Percentiles rank a stretch among this genome's conserved stretches.
Conservation (phyloP, 306 rosid species). For the Cucurbita argyrosperma region DNA sequence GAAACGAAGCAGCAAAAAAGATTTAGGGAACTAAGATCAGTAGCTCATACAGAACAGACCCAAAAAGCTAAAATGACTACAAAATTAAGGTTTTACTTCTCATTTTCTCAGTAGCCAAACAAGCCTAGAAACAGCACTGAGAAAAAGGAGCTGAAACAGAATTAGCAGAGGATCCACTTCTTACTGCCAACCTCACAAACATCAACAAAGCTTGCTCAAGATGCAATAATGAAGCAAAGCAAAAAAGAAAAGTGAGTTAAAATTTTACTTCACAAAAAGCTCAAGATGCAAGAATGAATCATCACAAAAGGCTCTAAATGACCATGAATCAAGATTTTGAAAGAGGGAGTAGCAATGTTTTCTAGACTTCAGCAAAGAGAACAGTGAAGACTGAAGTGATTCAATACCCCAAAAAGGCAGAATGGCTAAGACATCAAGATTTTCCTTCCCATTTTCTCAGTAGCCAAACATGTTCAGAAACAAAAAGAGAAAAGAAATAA, state of each 20-base stretch:
- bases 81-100: not conserved
- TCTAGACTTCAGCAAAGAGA: not conserved
- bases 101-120: not conserved
- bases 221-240: constrained; percentile 6
- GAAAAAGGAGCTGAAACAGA: not conserved
- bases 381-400: not conserved
- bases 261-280: not conserved
- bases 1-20: not conserved
- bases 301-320: too few species aligned
- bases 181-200: not conserved
- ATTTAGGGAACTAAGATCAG: not conserved
- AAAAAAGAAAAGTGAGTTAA: not conserved
- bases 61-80: not conserved
- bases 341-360: not conserved
- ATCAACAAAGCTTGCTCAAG: constrained; percentile 11
- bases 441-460: not conserved
- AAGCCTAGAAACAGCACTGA: not conserved
- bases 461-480: not conserved
- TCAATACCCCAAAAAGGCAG: not conserved
- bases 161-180: constrained; percentile 9
- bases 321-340: not conserved
- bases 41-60: not conserved
- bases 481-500: not conserved
- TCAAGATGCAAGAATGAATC: too few species aligned
- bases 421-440: not conserved